A percentile compares a stretch with the other conserved stretches of the same genome.
phyloP scores from a whole-genome alignment of 2,329 filamentous ascomycete genomes.

The Ophiobolus disseminans region DNA sequence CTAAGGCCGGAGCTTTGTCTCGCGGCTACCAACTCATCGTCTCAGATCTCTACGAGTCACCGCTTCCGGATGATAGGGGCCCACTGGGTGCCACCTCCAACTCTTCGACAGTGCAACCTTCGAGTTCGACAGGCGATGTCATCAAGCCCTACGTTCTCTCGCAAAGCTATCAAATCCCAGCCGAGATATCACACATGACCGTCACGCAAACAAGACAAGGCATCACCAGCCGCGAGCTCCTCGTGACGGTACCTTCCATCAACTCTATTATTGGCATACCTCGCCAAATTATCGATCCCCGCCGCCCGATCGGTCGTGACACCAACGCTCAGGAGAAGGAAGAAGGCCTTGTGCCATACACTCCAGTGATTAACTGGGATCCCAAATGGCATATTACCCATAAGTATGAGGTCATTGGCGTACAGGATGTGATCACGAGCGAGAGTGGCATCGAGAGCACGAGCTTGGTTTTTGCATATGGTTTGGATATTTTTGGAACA shows the following conservation, averaged over 20 bases:
- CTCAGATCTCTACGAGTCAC: slow-evolving; percentile 89
- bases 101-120: slow-evolving; percentile 77
- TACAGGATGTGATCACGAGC: slow-evolving; percentile 74
- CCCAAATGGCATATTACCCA: slow-evolving; percentile 82
- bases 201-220: slow-evolving; percentile 92
- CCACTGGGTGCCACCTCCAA: slow-evolving; percentile 73
- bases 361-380: slow-evolving; percentile 80
- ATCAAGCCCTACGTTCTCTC: slow-evolving; percentile 77
- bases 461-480: slow-evolving; percentile 85
- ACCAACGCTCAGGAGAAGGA: slow-evolving; percentile 79
- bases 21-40: slow-evolving; percentile 88
- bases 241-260: slow-evolving; percentile 77
- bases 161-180: slow-evolving; percentile 80
- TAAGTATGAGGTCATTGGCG: slow-evolving; percentile 78
- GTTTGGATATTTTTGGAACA: slow-evolving; percentile 86
- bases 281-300: slow-evolving; percentile 79
- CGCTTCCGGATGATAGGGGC: slow-evolving; percentile 82
- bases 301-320: slow-evolving; percentile 84
- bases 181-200: slow-evolving; percentile 78
- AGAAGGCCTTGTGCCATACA: slow-evolving; percentile 82
- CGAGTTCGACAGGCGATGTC: slow-evolving; percentile 62
- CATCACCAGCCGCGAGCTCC: slow-evolving; percentile 81
- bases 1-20: slow-evolving; percentile 60
- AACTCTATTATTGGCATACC: slow-evolving; percentile 82
- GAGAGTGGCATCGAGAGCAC: slow-evolving; percentile 91